Conservation (phyloP, 768 basidiomycete genomes). For the Harrya chromipes region DNA sequence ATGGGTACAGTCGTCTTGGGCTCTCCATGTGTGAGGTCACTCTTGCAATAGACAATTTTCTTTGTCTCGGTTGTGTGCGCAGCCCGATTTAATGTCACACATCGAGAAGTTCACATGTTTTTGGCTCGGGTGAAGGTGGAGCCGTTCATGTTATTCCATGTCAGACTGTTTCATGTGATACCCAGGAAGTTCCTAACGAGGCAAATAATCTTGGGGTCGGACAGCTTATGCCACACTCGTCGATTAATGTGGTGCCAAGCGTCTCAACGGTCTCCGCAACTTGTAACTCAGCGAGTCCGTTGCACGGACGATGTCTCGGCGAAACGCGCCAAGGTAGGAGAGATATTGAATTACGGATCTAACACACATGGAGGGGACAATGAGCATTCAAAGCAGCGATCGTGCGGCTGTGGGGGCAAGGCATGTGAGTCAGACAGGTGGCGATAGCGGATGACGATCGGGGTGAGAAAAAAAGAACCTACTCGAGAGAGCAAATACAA, state of each 20-base stretch:
- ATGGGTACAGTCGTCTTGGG: conserved; percentile 22
- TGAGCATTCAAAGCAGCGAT: conserved; percentile 14
- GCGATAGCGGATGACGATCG: conserved; percentile 10
- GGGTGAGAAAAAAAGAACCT: conserved; percentile 17
- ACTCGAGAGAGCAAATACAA: conserved; percentile 13
- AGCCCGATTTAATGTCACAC: too few relatives aligned
- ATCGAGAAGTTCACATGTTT: too few relatives aligned
- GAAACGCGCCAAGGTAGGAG: background rate
- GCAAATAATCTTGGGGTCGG: background rate
- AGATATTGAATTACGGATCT: too few relatives aligned
- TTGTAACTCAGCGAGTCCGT: conserved; percentile 14
- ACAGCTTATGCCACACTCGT: background rate
- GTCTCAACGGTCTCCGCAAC: too few relatives aligned
- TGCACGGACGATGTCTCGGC: conserved; percentile 16
- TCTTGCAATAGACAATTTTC: background rate
- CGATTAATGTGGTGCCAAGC: background rate
- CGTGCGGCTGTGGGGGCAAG: conserved; percentile 17
- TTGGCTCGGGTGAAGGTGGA: too few relatives aligned
- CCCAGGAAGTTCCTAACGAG: too few relatives aligned
- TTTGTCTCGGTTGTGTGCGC: too few relatives aligned
- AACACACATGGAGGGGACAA: too few relatives aligned
- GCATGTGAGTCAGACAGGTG: conserved; percentile 14
- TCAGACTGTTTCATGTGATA: too few relatives aligned
- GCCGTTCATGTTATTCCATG: too few relatives aligned
- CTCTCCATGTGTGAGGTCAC: conserved; percentile 1